These are phyloP conservation scores for Stagonosporopsis vannaccii DNA, from an alignment of 2,329 filamentous ascomycete species.

Conservation along the genomic window DNA sequence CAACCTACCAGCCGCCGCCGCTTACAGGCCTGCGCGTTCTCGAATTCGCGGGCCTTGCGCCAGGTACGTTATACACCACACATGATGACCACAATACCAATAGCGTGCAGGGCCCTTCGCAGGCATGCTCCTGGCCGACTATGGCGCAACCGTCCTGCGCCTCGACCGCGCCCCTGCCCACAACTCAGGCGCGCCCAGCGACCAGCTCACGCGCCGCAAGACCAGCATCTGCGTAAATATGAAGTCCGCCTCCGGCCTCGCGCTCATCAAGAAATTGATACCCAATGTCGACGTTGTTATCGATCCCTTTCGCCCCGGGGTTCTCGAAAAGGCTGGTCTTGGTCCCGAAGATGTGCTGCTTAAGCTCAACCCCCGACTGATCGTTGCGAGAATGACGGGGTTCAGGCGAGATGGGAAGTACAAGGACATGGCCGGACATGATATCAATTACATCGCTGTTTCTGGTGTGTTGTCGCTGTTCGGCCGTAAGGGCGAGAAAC, in stretches of 20 bases:
- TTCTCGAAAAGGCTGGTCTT: constrained; percentile 84
- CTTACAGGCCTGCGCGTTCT: constrained; percentile 67
- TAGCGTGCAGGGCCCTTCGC: constrained; percentile 75
- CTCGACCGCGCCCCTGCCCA: constrained; percentile 70
- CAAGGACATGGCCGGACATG: constrained; percentile 86
- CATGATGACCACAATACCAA: not conserved
- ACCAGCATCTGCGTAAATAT: constrained; percentile 81
- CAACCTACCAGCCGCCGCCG: constrained; percentile 52
- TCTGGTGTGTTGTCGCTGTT: constrained; percentile 80
- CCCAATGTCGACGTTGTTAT: constrained; percentile 78
- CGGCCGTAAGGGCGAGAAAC: constrained; percentile 72
- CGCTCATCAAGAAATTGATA: constrained; percentile 71
- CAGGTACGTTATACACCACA: constrained; percentile 50
- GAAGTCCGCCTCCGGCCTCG: constrained; percentile 69
- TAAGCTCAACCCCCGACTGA: constrained; percentile 73
- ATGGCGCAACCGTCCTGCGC: constrained; percentile 85
- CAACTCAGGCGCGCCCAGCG: constrained; percentile 63
- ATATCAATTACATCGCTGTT: constrained; percentile 95
- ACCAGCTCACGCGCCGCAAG: constrained; percentile 83
- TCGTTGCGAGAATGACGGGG: constrained; percentile 87
- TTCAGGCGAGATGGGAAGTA: constrained; percentile 90
- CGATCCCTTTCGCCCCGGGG: constrained; percentile 91
- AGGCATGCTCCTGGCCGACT: constrained; percentile 81
- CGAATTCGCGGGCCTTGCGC: constrained; percentile 70
- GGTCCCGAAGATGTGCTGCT: constrained; percentile 72